Evolutionary conservation across 768 basidiomycete species (phyloP), one percentile per base, ranked within the genome.

Genomic region (Mycena alexandri): DNA sequence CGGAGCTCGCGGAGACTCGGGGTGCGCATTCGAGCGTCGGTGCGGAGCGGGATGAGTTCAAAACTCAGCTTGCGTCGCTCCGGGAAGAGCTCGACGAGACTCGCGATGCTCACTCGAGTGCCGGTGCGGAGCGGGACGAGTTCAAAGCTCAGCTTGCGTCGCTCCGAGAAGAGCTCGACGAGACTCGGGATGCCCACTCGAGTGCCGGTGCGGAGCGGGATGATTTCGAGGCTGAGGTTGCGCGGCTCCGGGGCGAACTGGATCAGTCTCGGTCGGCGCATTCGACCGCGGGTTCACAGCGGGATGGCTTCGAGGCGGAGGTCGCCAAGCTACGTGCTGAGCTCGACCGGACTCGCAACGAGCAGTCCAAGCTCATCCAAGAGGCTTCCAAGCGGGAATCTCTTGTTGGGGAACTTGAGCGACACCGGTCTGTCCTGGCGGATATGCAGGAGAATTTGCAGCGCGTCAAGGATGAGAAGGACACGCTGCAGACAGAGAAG

Each of bases 401-500:
- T 19, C 83, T 94, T 42, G 87, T 87, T 12, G 84, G 86, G 22
- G 93, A 96, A 74, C 81, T 95, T 38, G 93, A 95, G 72, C 87
- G 84, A 41, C 92, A 93, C 76, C 92, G 92, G 25, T 90, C 89
- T 11, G 82, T 89, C 33, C 82, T 95, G 17, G 89, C 90, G 25
- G 93, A 95, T 72, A 79, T 91, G 77, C 93, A 94, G 71, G 90
- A 91, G 67, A 89, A 86, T 69, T 80, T 95, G 25, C 92, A 93
- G 76, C 88, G 86, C 51, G 88, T 89, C 73, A 93, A 92, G 79
- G 91, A 94, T 72, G 93, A 94, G 79, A 93, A 92, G 77, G 94
- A 93, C 75, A 83, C 74, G 17, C 81, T 96, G 17, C 92, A 90
- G 65, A 81, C 85, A 11, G 93, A 96, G 80, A 93, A 89, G 79